Evolutionary conservation across 345 rosid species (phyloP).

Genomic region (Citrus unshiu): DNA sequence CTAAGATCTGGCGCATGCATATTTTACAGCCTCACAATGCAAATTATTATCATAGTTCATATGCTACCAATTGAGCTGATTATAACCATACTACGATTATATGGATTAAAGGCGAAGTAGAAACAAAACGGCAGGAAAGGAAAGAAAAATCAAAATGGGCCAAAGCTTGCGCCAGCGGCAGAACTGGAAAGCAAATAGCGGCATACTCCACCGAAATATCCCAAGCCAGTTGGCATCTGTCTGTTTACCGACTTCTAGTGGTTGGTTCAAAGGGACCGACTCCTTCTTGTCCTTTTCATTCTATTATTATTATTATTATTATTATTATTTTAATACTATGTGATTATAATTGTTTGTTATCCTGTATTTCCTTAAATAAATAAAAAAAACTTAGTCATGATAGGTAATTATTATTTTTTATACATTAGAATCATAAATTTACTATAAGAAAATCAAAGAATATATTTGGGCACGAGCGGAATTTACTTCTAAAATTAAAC

Average conservation of each 20-base stretch:
- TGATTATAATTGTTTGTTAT: too few species aligned
- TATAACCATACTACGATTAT: neutral
- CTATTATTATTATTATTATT: neutral
- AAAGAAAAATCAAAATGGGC: neutral
- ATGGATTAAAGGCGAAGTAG: neutral
- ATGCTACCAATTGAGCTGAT: neutral
- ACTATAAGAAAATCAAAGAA: too few species aligned
- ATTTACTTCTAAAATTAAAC: too few species aligned
- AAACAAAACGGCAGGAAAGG: neutral
- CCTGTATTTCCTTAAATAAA: too few species aligned
- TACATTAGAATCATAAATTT: too few species aligned
- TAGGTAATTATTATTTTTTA: too few species aligned
- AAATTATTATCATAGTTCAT: neutral
- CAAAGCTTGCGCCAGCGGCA: neutral
- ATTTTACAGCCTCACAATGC: neutral
- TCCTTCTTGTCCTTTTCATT: neutral
- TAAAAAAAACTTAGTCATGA: too few species aligned
- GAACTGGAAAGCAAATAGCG: slow-evolving; percentile 7
- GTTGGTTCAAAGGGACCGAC: neutral
- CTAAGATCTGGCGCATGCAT: neutral
- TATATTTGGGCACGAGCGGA: too few species aligned
- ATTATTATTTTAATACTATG: too few species aligned
- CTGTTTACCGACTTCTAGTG: slow-evolving; percentile 1
- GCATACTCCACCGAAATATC: slow-evolving; percentile 6
- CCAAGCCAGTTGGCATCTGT: slow-evolving; percentile 33